Percentiles rank a stretch among this genome's conserved stretches.
phyloP scores from a whole-genome alignment of 192 early-diverging fungal species.

The Backusella liffmaniae region DNA sequence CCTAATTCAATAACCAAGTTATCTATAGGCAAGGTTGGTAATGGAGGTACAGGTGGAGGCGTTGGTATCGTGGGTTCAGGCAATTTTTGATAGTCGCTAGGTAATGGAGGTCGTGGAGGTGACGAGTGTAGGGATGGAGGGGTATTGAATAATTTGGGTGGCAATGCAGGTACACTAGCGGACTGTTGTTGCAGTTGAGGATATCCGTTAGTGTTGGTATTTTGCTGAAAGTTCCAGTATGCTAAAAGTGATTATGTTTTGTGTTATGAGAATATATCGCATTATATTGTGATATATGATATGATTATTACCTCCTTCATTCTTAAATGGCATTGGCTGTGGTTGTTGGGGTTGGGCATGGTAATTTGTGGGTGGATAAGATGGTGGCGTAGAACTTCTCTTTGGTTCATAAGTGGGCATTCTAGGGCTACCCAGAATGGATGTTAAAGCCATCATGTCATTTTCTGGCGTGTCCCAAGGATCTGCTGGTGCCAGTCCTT shows the following conservation, averaged over 20 bases:
- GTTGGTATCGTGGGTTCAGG: constrained; percentile 11
- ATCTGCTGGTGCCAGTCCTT: constrained; percentile 60
- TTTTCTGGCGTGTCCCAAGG: constrained; percentile 61
- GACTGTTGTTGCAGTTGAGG: background rate
- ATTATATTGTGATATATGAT: background rate
- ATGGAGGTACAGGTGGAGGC: constrained; percentile 16
- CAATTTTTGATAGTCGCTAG: constrained; percentile 6
- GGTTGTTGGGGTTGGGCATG: constrained; percentile 3
- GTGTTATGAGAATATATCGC: background rate
- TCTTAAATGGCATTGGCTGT: constrained; percentile 10
- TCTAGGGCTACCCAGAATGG: constrained; percentile 41
- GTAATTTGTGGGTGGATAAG: background rate
- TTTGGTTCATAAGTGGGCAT: background rate
- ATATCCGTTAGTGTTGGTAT: background rate
- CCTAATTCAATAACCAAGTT: constrained; percentile 42
- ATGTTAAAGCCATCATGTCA: constrained; percentile 52
- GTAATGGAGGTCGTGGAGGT: constrained; percentile 14
- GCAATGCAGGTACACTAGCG: constrained; percentile 20
- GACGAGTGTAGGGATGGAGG: constrained; percentile 14
- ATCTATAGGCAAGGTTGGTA: background rate
- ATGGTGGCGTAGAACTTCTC: background rate
- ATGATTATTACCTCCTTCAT: constrained; percentile 11
- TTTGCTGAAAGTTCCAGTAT: constrained; percentile 13
- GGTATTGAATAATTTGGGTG: constrained; percentile 27
- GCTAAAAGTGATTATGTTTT: background rate